These are phyloP conservation scores for Fusarium humuli DNA, from an alignment of 2,329 filamentous ascomycete genomes.

Conservation along the genomic window DNA sequence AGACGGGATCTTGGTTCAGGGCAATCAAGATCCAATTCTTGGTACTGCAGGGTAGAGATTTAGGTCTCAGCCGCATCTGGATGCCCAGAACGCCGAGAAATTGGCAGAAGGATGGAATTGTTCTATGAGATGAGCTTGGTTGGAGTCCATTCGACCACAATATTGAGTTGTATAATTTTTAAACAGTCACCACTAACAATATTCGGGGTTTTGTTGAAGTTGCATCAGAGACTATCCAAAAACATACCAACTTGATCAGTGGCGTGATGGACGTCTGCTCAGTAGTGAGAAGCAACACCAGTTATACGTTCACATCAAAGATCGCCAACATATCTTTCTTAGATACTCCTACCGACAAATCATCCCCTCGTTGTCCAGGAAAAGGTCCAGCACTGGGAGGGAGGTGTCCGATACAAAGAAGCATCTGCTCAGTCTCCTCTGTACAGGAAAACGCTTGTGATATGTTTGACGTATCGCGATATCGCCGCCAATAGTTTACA, in stretches of 20 bases:
- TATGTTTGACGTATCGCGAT: not conserved
- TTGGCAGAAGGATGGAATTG: not conserved
- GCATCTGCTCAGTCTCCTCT: not conserved
- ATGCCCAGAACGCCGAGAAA: not conserved
- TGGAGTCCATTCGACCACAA: not conserved
- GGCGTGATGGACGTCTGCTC: not conserved
- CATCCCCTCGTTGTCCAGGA: not conserved
- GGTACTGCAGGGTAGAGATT: conserved; percentile 1
- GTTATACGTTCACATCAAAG: not conserved
- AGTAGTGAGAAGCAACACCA: not conserved
- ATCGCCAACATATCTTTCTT: not conserved
- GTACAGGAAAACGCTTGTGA: not conserved
- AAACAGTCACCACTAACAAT: not conserved
- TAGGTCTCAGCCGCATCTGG: not conserved
- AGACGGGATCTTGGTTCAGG: not conserved
- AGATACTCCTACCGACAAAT: not conserved
- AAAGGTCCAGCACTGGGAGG: not conserved
- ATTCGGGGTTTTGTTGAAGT: not conserved
- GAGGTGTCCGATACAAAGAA: not conserved
- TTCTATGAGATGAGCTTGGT: not conserved
- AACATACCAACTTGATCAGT: not conserved
- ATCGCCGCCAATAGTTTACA: not conserved
- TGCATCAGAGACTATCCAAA: not conserved
- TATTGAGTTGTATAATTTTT: not conserved
- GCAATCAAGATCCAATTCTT: not conserved